Base-by-base conservation (phyloP, 1,284 basidiomycete species). In the Gomphus sp. region DNA sequence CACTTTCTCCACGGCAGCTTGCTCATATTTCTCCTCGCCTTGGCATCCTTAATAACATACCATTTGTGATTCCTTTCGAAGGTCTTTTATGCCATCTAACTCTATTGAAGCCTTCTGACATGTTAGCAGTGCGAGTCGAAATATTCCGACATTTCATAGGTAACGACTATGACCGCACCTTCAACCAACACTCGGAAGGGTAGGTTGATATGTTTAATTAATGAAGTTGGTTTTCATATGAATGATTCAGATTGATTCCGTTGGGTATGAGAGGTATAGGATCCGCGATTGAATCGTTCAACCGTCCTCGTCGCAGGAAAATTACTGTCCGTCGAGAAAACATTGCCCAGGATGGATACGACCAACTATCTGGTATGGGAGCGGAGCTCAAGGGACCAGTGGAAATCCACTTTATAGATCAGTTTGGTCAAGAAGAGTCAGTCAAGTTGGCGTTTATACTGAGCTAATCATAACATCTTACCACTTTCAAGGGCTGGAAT, bases 41-140 rank as follows among this genome's bases (percentile, higher is more conserved):
- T 1, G 91, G 92, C 3, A 80, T 98, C 33, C 81, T 99, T 55
- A 93, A 98, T 75, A 95, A 98, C 70, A 91, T 98, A 56, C 97
- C 96, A 0, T 98, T 99, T 74, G 85, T 93, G 12, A 91, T 99
- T 60, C 96, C 95, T 0, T 99, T 99, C 72, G 87, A 91, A 61
- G 58, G 58, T 59, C 22, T 28, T 16, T 48, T 39, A 33, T 39
- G 0, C 48, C 5, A 2, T 5, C 1, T 50, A 9, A 33, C 33
- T n/a, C 6, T 31, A 50, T 50, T 18, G 43, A 55, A 28, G 3
- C 37, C n/a, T n/a, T 12, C n/a, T 41, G 33, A 58, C 12, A 8
- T 41, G 22, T 59, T 41, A 11, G 16, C 34, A 59, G 84, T 87
- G 0, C 85, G 96, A 22, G 90, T 98, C 7, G 80, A 86, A 49